Evolutionary conservation across 169 alveolate species (phyloP).

Genomic region (Toxoplasma gondii): DNA sequence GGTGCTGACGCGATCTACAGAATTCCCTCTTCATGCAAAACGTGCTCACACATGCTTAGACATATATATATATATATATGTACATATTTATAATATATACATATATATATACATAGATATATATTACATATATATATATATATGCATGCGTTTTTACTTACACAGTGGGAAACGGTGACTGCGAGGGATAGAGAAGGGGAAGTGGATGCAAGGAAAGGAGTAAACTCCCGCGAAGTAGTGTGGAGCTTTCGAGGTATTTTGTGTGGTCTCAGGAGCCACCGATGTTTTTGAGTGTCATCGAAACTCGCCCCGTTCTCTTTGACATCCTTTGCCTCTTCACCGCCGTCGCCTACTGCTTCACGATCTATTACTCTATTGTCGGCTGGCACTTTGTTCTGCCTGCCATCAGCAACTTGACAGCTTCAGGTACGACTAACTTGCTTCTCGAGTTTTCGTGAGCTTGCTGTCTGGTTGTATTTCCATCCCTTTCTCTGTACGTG

Average conservation of each 20-base stretch:
- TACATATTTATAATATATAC: neutral
- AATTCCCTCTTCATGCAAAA: neutral
- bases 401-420: neutral
- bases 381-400: conserved; percentile 2
- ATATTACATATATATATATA: neutral
- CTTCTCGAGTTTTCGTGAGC: neutral
- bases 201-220: neutral
- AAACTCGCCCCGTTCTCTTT: conserved; percentile 10
- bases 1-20: too few species aligned
- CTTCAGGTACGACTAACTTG: neutral
- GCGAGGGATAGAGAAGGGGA: neutral
- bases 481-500: neutral
- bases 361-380: neutral
- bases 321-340: neutral
- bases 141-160: neutral
- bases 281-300: neutral
- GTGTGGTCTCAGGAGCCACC: conserved; percentile 33
- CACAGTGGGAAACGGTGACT: neutral
- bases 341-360: neutral
- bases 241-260: neutral
- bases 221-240: neutral
- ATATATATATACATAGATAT: neutral
- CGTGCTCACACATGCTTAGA: neutral
- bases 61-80: neutral
- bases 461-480: neutral